Base-by-base conservation (phyloP, 2,329 filamentous ascomycete species). In the Basipetospora sp. region DNA sequence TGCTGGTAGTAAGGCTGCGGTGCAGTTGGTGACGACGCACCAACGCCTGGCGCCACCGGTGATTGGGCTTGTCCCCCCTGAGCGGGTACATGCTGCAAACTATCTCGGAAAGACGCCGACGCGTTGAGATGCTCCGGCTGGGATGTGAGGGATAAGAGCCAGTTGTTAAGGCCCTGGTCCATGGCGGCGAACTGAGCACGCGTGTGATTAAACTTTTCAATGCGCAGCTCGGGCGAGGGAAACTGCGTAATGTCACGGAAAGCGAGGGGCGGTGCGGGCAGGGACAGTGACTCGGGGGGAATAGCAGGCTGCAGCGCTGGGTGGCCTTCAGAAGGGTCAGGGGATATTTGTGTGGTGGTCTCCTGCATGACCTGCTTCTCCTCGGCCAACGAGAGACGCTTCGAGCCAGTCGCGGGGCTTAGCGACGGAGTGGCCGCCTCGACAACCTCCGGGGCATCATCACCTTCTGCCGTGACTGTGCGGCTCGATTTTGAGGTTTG, bases 221-320 rank as follows among this genome's bases (percentile, higher is more conserved):
- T 81, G 15, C 86, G 75, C 45, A 90, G 77, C 11, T 66, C 55
- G 0, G 76, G 56, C 2, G 71, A 73, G 13, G 71, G 65, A 35
- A 90, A 65, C 8, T 71, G 74, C 48, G 85, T 66, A 43, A 94
- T 93, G 41, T 93, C 80, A 36, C 77, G 73, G 57, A 92, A 87
- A 2, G 69, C 16, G 15, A 33, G 28, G 6, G 13, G 17, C 22
- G 31, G 20, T 19, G 13, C 18, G n/a, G n/a, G n/a, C n/a, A 5
- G 30, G 22, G 13, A 17, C 15, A 34, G 20, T 11, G 22, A 11
- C 22, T 25, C 11, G 22, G 22, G 22, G 6, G 22, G 22, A 22
- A n/a, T n/a, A n/a, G n/a, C n/a, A n/a, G 33, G 9, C 22, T 35
- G 19, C 18, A 49, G 14, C 45, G 50, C 20, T 51, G 48, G 14